Evolutionary conservation across 139 green algal species (phyloP).

Genomic region (Pycnococcus provasolii): DNA sequence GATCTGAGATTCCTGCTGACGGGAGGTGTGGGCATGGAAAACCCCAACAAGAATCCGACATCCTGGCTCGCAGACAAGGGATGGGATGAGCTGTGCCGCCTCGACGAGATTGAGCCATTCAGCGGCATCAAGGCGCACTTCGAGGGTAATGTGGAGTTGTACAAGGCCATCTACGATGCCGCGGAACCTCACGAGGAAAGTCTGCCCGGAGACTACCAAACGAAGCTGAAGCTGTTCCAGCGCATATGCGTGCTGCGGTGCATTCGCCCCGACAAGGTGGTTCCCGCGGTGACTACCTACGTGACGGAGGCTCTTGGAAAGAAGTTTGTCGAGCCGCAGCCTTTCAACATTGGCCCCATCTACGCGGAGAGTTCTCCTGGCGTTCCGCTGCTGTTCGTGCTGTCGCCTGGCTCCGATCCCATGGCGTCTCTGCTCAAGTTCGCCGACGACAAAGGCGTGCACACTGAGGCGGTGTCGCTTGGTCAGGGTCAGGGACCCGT

Average conservation of each 20-base stretch:
- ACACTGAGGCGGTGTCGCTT: slow-evolving; percentile 55
- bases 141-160: slow-evolving; percentile 10
- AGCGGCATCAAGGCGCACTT: slow-evolving; percentile 20
- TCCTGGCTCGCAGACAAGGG: slow-evolving; percentile 36
- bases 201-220: slow-evolving; percentile 44
- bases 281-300: slow-evolving; percentile 43
- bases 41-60: slow-evolving; percentile 46
- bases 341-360: slow-evolving; percentile 58
- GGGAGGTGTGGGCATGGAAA: slow-evolving; percentile 42
- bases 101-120: slow-evolving; percentile 21
- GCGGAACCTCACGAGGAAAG: slow-evolving; percentile 32
- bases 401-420: slow-evolving; percentile 58
- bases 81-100: slow-evolving; percentile 25
- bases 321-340: slow-evolving; percentile 62
- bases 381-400: slow-evolving; percentile 63
- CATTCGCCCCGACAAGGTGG: slow-evolving; percentile 50
- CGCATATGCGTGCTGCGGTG: slow-evolving; percentile 47
- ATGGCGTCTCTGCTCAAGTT: slow-evolving; percentile 59
- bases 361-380: slow-evolving; percentile 53
- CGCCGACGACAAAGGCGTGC: slow-evolving; percentile 44
- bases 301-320: slow-evolving; percentile 46
- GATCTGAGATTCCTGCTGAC: slow-evolving; percentile 36
- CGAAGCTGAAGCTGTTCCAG: slow-evolving; percentile 47
- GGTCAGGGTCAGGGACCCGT: slow-evolving; percentile 67
- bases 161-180: slow-evolving; percentile 32